phyloP scores from a whole-genome alignment of 2,329 filamentous ascomycete species.

The Leptographium procerum region DNA sequence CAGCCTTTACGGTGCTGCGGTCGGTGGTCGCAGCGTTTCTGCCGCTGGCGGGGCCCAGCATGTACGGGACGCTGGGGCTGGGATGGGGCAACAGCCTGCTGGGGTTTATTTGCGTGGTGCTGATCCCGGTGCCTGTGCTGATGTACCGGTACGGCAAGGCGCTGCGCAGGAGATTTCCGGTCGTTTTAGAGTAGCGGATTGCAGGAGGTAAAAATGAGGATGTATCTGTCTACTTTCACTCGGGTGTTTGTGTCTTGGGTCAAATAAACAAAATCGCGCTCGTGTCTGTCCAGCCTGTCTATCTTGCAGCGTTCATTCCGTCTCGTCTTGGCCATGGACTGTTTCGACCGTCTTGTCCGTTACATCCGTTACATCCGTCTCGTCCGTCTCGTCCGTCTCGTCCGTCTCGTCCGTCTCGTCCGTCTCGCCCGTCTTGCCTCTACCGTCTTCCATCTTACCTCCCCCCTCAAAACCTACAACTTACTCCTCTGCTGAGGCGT shows the following conservation, averaged over 20 bases:
- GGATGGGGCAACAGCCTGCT: conserved; percentile 28
- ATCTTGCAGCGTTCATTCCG: too few relatives aligned
- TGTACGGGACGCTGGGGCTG: conserved; percentile 45
- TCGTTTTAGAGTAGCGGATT: neutral
- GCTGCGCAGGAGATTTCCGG: conserved; percentile 7
- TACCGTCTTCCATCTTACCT: neutral
- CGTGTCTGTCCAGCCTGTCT: too few relatives aligned
- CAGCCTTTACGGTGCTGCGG: conserved; percentile 48
- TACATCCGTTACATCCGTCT: too few relatives aligned
- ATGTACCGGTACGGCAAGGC: conserved; percentile 40
- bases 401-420: neutral
- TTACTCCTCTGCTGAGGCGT: conserved; percentile 43
- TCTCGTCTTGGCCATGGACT: neutral
- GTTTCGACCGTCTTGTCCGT: too few relatives aligned
- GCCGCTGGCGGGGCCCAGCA: conserved; percentile 41
- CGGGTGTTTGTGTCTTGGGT: too few relatives aligned
- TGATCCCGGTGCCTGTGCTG: conserved; percentile 39
- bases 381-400: neutral
- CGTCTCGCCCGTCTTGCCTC: neutral
- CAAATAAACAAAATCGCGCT: too few relatives aligned
- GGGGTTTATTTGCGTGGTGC: conserved; percentile 34
- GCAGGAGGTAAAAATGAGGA: neutral
- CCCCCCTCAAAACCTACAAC: conserved; percentile 29
- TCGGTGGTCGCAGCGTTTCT: conserved; percentile 43
- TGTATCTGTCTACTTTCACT: too few relatives aligned